These are phyloP conservation scores for Abrus precatorius DNA, from an alignment of 306 rosid species.

Conservation along the genomic window DNA sequence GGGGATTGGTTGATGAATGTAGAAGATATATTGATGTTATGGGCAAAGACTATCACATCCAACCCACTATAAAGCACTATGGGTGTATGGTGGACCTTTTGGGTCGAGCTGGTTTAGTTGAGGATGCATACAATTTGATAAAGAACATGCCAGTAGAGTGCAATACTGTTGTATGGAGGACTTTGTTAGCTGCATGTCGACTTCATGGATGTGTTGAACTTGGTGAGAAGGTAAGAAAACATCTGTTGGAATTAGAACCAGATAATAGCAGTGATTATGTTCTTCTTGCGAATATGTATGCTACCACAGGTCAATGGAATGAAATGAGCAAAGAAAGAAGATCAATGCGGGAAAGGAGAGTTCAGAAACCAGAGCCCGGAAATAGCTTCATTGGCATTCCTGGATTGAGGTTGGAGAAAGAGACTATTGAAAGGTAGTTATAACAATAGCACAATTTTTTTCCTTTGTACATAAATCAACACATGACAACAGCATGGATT, in stretches of 20 bases:
- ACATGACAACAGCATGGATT: not conserved
- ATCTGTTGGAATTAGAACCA: conserved; percentile 64
- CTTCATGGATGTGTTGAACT: conserved; percentile 65
- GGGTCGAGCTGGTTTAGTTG: conserved; percentile 78
- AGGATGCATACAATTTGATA: conserved; percentile 70
- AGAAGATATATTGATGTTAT: conserved; percentile 60
- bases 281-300: conserved; percentile 80
- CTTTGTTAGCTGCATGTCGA: conserved; percentile 72
- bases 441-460: not conserved
- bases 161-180: conserved; percentile 83
- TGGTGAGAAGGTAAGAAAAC: conserved; percentile 74
- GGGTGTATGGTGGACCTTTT: conserved; percentile 85
- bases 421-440: conserved; percentile 14
- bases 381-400: conserved; percentile 58
- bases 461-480: conserved; percentile 4
- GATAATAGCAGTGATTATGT: conserved; percentile 81
- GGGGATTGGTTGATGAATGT: conserved; percentile 75
- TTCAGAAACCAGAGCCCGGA: conserved; percentile 69
- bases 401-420: conserved; percentile 23
- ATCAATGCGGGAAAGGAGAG: conserved; percentile 57
- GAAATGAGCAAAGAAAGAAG: conserved; percentile 62
- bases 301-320: conserved; percentile 71
- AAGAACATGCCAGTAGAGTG: conserved; percentile 67
- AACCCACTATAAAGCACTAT: conserved; percentile 80
- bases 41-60: conserved; percentile 57